Evolutionary conservation across 768 basidiomycete species (phyloP).

Genomic region (Glaciozyma antarctica): DNA sequence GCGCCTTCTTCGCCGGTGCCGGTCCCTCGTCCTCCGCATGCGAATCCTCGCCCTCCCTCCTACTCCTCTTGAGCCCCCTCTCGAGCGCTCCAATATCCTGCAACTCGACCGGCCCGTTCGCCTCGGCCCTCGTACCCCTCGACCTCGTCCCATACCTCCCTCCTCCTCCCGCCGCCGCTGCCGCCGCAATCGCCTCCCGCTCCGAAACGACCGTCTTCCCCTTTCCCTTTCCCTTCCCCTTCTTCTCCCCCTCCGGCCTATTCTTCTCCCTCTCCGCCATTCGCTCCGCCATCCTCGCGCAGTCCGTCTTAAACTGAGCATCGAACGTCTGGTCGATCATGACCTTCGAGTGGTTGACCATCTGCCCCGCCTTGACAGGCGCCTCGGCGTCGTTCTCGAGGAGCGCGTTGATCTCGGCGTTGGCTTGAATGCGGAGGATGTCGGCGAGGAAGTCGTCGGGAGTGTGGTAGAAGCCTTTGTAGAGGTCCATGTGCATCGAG

Average conservation of each 20-base stretch:
- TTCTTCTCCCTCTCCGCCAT: constrained; percentile 45
- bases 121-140: neutral
- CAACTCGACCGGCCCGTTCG: neutral
- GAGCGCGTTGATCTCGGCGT: constrained; percentile 64
- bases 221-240: constrained; percentile 19
- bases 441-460: constrained; percentile 77
- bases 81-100: neutral
- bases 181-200: constrained; percentile 1
- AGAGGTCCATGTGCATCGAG: constrained; percentile 73
- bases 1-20: constrained; percentile 13
- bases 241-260: neutral
- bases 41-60: constrained; percentile 13
- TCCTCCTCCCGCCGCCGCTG: neutral
- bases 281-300: constrained; percentile 66
- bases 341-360: constrained; percentile 69
- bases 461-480: constrained; percentile 74
- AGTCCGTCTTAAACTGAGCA: constrained; percentile 64
- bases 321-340: constrained; percentile 51
- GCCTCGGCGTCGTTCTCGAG: constrained; percentile 78
- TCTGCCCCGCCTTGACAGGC: constrained; percentile 69
- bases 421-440: constrained; percentile 43
- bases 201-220: constrained; percentile 15
- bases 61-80: constrained; percentile 16
- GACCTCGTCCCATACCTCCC: neutral
- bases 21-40: constrained; percentile 9